phyloP scores from a whole-genome alignment of 2,329 filamentous ascomycete species.

The Claviceps sp. region DNA sequence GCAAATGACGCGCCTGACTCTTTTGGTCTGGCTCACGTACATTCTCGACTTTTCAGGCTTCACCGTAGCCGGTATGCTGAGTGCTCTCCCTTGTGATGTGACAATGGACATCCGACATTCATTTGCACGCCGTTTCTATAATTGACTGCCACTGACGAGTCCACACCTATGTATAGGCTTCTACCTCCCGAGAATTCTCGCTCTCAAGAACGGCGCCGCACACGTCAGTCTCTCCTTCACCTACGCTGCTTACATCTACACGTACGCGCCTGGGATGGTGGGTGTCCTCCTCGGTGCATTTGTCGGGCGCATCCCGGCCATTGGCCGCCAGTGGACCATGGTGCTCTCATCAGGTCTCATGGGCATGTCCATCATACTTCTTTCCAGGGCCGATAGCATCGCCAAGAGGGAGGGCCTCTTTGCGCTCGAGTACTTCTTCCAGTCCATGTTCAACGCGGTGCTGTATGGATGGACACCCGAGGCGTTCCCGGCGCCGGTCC shows the following conservation, averaged over 20 bases:
- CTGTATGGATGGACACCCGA: conserved; percentile 39
- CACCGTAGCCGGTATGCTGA: conserved; percentile 20
- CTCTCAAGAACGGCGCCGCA: conserved; percentile 34
- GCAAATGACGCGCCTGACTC: conserved; percentile 21
- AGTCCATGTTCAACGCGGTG: conserved; percentile 24
- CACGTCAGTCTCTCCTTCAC: conserved; percentile 30
- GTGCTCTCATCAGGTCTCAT: conserved; percentile 30
- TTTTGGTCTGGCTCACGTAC: conserved; percentile 24
- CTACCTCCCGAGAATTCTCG: conserved; percentile 35
- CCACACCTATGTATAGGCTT: conserved; percentile 13
- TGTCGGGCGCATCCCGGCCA: conserved; percentile 24
- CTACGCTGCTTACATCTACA: conserved; percentile 40
- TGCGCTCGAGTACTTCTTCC: conserved; percentile 30
- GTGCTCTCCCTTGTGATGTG: neutral
- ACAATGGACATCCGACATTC: too few relatives aligned
- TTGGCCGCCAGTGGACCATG: conserved; percentile 30
- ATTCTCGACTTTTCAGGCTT: conserved; percentile 27
- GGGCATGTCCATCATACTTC: conserved; percentile 32
- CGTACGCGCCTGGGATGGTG: conserved; percentile 37
- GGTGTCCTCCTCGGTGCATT: conserved; percentile 34
- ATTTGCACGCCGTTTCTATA: too few relatives aligned
- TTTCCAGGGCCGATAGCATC: conserved; percentile 26
- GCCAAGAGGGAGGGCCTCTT: conserved; percentile 26
- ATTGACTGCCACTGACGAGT: neutral
- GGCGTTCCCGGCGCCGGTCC: conserved; percentile 40